Evolutionary conservation across 2,329 filamentous ascomycete genomes (phyloP).

Genomic region (Escovopsis weberi): DNA sequence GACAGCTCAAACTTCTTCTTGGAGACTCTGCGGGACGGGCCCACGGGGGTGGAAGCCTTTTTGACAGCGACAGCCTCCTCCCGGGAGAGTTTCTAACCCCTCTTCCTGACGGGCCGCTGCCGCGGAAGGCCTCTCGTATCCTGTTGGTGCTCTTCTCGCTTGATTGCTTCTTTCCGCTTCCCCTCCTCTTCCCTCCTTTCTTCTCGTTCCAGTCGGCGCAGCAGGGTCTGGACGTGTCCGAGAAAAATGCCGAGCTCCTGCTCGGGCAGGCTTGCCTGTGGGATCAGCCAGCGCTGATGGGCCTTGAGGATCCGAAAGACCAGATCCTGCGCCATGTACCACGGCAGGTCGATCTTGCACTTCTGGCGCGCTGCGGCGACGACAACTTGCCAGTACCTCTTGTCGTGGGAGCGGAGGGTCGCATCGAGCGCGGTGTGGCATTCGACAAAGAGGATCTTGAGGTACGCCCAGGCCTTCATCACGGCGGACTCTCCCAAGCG

Average conservation of each 20-base stretch:
- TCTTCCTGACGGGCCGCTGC: background rate
- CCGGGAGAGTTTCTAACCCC: constrained; percentile 2
- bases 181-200: too few relatives aligned
- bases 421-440: constrained; percentile 2
- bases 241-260: too few relatives aligned
- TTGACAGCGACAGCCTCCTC: constrained; percentile 1
- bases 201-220: too few relatives aligned
- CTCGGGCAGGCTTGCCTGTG: background rate
- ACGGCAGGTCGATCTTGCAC: constrained; percentile 1
- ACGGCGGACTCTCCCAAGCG: background rate
- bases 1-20: constrained; percentile 4
- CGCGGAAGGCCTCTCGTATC: background rate
- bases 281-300: constrained; percentile 5
- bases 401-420: background rate
- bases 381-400: constrained; percentile 1
- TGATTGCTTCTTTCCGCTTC: background rate
- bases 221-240: too few relatives aligned
- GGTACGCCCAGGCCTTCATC: background rate
- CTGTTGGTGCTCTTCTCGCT: background rate
- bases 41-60: constrained; percentile 1
- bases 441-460: constrained; percentile 1
- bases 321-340: background rate
- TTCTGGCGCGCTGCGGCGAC: background rate
- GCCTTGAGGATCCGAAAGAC: constrained; percentile 6
- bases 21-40: constrained; percentile 5